Percentiles rank a stretch among this genome's conserved stretches.
phyloP scores from a whole-genome alignment of 2,329 filamentous ascomycete genomes.

The Verticillium nonalfalfae region DNA sequence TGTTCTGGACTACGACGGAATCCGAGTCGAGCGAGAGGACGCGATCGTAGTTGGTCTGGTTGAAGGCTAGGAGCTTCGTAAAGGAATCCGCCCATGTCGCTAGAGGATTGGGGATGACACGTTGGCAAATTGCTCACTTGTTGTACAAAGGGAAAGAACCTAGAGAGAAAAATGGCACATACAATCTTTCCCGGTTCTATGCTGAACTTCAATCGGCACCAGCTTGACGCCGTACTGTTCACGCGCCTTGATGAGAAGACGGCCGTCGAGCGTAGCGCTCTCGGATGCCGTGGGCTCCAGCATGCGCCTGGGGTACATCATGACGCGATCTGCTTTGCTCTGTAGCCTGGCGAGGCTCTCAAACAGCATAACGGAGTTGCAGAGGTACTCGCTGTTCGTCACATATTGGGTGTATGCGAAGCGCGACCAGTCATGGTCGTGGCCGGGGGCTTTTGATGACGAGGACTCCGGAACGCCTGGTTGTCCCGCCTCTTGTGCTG shows the following conservation, averaged over 20 bases:
- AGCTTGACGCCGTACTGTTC: slow-evolving; percentile 38
- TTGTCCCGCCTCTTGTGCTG: not conserved
- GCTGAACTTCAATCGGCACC: slow-evolving; percentile 32
- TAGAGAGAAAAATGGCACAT: slow-evolving; percentile 9
- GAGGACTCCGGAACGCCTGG: not conserved
- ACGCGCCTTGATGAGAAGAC: slow-evolving; percentile 32
- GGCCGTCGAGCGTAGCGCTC: slow-evolving; percentile 19
- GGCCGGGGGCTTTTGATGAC: not conserved
- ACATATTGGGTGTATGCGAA: slow-evolving; percentile 45
- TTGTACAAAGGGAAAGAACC: not conserved
- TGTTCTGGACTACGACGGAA: slow-evolving; percentile 48
- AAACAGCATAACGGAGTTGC: slow-evolving; percentile 45
- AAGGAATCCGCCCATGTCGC: slow-evolving; percentile 56
- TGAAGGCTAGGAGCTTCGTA: slow-evolving; percentile 61
- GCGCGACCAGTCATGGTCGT: slow-evolving; percentile 28
- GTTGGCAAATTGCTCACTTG: not conserved
- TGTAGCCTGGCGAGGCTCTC: slow-evolving; percentile 32
- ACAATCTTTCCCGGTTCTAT: slow-evolving; percentile 27
- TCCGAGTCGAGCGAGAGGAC: slow-evolving; percentile 52
- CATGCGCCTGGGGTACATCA: slow-evolving; percentile 38
- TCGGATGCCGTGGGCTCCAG: slow-evolving; percentile 21
- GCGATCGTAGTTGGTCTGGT: slow-evolving; percentile 52
- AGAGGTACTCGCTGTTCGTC: slow-evolving; percentile 38
- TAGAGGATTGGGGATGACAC: not conserved
- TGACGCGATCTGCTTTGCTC: slow-evolving; percentile 35